Conservation (phyloP, 2,329 filamentous ascomycete genomes). For the Trichophyton simii region DNA sequence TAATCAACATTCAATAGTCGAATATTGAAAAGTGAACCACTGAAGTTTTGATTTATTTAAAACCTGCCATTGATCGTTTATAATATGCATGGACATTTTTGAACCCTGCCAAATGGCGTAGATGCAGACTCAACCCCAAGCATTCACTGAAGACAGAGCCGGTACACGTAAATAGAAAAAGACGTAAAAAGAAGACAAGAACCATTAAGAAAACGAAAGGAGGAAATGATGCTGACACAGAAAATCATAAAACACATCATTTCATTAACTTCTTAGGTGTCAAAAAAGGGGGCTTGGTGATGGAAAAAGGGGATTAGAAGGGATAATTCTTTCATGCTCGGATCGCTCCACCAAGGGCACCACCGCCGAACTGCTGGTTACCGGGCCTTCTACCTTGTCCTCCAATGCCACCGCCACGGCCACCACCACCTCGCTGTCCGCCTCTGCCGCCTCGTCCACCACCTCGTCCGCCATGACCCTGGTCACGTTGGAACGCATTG, state of each 20-base stretch:
- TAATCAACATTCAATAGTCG: no score
- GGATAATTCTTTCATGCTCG: conserved; percentile 32
- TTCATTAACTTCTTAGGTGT: conserved; percentile 4
- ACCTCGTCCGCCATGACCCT: conserved; percentile 57
- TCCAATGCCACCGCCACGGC: conserved; percentile 28
- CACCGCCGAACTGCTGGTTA: conserved; percentile 39
- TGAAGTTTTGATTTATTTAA: not conserved
- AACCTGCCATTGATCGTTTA: not conserved
- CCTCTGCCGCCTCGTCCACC: conserved; percentile 50
- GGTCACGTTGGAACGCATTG: conserved; percentile 89
- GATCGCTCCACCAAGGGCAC: conserved; percentile 40
- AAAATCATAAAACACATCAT: conserved; percentile 9
- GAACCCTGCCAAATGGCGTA: conserved; percentile 11
- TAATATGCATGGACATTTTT: conserved; percentile 1
- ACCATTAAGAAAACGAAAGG: not conserved
- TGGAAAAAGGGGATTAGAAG: conserved; percentile 8
- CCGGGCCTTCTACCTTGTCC: conserved; percentile 34
- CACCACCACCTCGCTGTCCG: conserved; percentile 29
- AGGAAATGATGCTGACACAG: conserved; percentile 2
- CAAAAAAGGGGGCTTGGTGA: conserved; percentile 7
- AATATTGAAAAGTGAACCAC: not conserved
- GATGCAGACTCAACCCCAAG: conserved; percentile 11
- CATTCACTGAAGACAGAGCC: conserved; percentile 6
- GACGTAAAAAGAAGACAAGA: not conserved
- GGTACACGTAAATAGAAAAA: conserved; percentile 3